These are phyloP conservation scores for Penicillium polonicum DNA, from an alignment of 2,329 filamentous ascomycete species.

Conservation along the genomic window DNA sequence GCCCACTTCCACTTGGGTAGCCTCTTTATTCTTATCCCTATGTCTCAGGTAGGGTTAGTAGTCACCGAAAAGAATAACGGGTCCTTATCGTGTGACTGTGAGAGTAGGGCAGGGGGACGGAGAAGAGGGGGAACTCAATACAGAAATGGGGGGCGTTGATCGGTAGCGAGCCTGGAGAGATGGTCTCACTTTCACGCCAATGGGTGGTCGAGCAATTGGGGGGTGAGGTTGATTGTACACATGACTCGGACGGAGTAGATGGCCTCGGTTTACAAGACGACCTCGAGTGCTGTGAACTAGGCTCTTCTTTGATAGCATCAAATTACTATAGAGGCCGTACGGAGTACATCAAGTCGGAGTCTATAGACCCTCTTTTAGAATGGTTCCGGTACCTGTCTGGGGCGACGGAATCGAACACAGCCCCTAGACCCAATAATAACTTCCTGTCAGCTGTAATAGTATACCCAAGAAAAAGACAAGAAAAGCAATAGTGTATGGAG, in stretches of 20 bases:
- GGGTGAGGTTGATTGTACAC: neutral
- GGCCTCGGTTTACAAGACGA: neutral
- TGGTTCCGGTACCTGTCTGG: too few species aligned
- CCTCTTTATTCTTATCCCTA: neutral
- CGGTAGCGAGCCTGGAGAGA: neutral
- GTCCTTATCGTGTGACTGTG: neutral
- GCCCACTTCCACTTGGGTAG: neutral
- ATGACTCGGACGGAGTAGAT: neutral
- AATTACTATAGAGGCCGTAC: neutral
- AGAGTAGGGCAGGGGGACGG: neutral
- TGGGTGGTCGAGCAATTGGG: neutral
- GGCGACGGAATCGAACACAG: neutral
- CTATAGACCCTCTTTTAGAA: neutral
- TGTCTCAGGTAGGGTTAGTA: neutral
- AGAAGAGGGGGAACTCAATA: neutral
- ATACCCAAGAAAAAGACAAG: neutral
- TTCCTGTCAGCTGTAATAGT: neutral
- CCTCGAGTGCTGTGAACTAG: neutral
- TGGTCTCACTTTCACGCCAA: slow-evolving; percentile 2
- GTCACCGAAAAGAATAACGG: neutral
- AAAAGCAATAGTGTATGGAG: neutral
- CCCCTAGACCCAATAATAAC: neutral
- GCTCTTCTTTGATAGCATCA: neutral
- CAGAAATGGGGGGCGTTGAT: neutral
- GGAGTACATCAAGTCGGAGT: neutral